Conservation (phyloP, 2,329 filamentous ascomycete species). For the Celoporthe dispersa region DNA sequence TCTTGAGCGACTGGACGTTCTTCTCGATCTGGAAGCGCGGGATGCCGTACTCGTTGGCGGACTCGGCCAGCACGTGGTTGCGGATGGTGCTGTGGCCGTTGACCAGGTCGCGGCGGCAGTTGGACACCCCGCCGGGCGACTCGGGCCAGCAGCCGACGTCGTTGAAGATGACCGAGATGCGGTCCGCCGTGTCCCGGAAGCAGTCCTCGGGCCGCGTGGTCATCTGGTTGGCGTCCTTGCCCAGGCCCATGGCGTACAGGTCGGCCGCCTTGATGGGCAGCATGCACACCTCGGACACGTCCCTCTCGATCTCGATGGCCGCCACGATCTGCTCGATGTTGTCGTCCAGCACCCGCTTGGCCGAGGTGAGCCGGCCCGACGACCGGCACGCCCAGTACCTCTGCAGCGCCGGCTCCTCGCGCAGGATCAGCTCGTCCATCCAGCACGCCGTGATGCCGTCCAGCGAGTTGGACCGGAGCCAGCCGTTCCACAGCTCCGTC, state of each 20-base stretch:
- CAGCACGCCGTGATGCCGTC: slow-evolving; percentile 54
- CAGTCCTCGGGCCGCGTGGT: slow-evolving; percentile 45
- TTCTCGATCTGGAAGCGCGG: slow-evolving; percentile 60
- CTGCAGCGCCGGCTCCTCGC: slow-evolving; percentile 48
- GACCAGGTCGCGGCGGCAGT: slow-evolving; percentile 59
- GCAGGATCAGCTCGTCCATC: slow-evolving; percentile 54
- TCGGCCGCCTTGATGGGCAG: slow-evolving; percentile 46
- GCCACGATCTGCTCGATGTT: slow-evolving; percentile 43
- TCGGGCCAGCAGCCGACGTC: slow-evolving; percentile 59
- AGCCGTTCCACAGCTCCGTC: slow-evolving; percentile 55
- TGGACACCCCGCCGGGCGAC: slow-evolving; percentile 58
- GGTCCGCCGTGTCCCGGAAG: slow-evolving; percentile 51
- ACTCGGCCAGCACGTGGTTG: slow-evolving; percentile 59
- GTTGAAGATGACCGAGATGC: slow-evolving; percentile 55
- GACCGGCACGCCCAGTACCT: slow-evolving; percentile 52
- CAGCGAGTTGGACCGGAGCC: slow-evolving; percentile 50
- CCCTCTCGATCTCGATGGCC: slow-evolving; percentile 44
- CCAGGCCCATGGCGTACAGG: slow-evolving; percentile 47
- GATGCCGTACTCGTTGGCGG: slow-evolving; percentile 58
- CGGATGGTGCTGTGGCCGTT: slow-evolving; percentile 57
- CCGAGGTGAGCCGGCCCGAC: slow-evolving; percentile 45
- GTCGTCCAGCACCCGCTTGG: slow-evolving; percentile 47
- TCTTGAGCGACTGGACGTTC: slow-evolving; percentile 58
- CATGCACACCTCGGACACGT: slow-evolving; percentile 43
- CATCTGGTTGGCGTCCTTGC: slow-evolving; percentile 46